phyloP scores from a whole-genome alignment of 441 rosid species.

The Rhodomyrtus psidioides region DNA sequence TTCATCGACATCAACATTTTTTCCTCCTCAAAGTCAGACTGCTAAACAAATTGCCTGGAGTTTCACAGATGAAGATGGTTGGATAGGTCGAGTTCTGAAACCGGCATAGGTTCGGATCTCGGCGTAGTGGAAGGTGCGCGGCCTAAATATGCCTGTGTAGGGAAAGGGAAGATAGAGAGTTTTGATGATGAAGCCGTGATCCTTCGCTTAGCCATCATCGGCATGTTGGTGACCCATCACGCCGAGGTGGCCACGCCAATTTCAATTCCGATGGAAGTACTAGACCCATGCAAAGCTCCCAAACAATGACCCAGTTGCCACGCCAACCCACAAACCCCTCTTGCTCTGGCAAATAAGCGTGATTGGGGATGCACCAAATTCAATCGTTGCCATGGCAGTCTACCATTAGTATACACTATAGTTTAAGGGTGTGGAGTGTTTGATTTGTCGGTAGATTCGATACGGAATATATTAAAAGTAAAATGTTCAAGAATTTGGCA shows the following conservation, averaged over 20 bases:
- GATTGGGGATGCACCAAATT: not conserved
- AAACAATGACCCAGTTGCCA: not conserved
- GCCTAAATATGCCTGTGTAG: too few species aligned
- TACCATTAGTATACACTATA: not conserved
- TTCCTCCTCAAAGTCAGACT: not conserved
- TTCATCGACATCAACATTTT: fast-evolving
- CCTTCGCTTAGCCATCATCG: not conserved
- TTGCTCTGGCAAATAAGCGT: not conserved
- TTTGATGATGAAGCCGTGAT: fast-evolving
- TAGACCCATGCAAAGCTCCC: not conserved
- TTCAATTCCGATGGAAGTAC: not conserved
- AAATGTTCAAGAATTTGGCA: too few species aligned
- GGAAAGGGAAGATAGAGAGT: not conserved
- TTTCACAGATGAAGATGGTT: not conserved
- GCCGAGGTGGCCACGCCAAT: not conserved
- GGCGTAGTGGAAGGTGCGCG: not conserved
- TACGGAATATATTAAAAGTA: too few species aligned
- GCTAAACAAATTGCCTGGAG: fast-evolving
- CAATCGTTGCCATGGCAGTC: not conserved
- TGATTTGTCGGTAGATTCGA: not conserved
- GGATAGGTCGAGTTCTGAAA: fast-evolving
- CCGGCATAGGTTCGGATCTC: fast-evolving
- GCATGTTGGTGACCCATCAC: not conserved
- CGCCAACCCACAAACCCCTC: fast-evolving
- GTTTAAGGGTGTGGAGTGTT: not conserved